These are phyloP conservation scores for Crotalaria pallida DNA, from an alignment of 306 rosid species.

Conservation along the genomic window DNA sequence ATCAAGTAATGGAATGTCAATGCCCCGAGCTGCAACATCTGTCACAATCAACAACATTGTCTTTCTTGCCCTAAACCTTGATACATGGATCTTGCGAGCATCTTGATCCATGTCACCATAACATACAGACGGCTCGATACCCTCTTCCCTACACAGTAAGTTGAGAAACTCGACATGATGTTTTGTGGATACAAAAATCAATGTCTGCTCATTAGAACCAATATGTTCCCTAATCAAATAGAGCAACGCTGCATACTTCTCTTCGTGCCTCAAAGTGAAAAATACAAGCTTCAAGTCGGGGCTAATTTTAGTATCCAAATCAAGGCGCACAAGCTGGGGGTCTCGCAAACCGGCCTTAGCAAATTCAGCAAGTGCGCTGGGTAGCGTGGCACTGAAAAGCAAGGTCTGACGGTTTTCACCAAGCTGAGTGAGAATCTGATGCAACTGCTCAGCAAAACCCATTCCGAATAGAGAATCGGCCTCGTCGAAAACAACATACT, in stretches of 20 bases:
- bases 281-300: constrained; percentile 82
- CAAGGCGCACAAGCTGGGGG: constrained; percentile 83
- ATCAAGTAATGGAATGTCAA: constrained; percentile 94
- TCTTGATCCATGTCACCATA: constrained; percentile 99
- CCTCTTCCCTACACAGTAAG: constrained; percentile 65
- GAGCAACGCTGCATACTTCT: constrained; percentile 66
- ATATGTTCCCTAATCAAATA: constrained; percentile 81
- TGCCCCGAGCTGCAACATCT: constrained; percentile 90
- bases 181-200: constrained; percentile 82
- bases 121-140: constrained; percentile 83
- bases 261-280: constrained; percentile 79
- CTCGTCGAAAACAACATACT: constrained; percentile 91
- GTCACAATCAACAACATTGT: constrained; percentile 93
- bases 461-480: constrained; percentile 77
- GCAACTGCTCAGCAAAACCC: constrained; percentile 94
- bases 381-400: constrained; percentile 89
- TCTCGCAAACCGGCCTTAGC: constrained; percentile 95
- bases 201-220: constrained; percentile 65
- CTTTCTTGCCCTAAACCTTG: constrained; percentile 79
- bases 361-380: constrained; percentile 93
- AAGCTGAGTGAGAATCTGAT: constrained; percentile 65
- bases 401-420: constrained; percentile 85
- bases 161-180: constrained; percentile 88
- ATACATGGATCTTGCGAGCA: constrained; percentile 81
- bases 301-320: constrained; percentile 81